These are phyloP conservation scores for Penicillium sp. DNA, from an alignment of 2,329 filamentous ascomycete species.

Conservation along the genomic window DNA sequence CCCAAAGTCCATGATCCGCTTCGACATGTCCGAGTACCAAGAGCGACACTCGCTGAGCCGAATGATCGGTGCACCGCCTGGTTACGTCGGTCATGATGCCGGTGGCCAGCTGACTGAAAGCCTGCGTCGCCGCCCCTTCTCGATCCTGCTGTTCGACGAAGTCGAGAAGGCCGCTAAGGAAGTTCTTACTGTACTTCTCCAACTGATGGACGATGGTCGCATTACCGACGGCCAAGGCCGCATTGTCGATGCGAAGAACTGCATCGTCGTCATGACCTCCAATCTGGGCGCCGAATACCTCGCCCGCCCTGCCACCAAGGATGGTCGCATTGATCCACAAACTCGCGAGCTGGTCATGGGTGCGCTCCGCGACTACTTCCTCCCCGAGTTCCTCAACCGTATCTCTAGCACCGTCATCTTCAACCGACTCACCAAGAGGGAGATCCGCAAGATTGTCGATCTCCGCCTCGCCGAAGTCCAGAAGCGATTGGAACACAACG, in stretches of 20 bases:
- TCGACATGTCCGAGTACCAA: slow-evolving; percentile 99
- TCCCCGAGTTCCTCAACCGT: slow-evolving; percentile 97
- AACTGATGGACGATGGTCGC: slow-evolving; percentile 98
- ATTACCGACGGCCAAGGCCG: slow-evolving; percentile 98
- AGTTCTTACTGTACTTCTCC: slow-evolving; percentile 91
- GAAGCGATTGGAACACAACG: slow-evolving; percentile 80
- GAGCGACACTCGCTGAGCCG: slow-evolving; percentile 91
- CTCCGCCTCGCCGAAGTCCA: slow-evolving; percentile 85
- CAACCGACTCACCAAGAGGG: slow-evolving; percentile 83
- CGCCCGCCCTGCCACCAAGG: slow-evolving; percentile 70
- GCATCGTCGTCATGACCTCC: slow-evolving; percentile 98
- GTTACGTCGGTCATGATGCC: slow-evolving; percentile 94
- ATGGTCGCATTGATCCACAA: slow-evolving; percentile 80
- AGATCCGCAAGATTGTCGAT: slow-evolving; percentile 96
- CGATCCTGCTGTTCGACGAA: slow-evolving; percentile 95
- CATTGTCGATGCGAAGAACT: slow-evolving; percentile 92
- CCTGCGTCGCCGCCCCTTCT: slow-evolving; percentile 91
- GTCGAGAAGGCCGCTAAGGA: slow-evolving; percentile 99
- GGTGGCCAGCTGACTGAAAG: slow-evolving; percentile 95
- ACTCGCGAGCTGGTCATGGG: slow-evolving; percentile 89
- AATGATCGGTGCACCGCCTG: slow-evolving; percentile 96
- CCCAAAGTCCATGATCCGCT: slow-evolving; percentile 93
- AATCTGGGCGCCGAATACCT: slow-evolving; percentile 95
- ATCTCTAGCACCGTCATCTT: slow-evolving; percentile 97
- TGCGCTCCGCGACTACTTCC: slow-evolving; percentile 89